Evolutionary conservation across 371 early-diverging fungal genomes (phyloP).

Genomic region (Zancudomyces culisetae): DNA sequence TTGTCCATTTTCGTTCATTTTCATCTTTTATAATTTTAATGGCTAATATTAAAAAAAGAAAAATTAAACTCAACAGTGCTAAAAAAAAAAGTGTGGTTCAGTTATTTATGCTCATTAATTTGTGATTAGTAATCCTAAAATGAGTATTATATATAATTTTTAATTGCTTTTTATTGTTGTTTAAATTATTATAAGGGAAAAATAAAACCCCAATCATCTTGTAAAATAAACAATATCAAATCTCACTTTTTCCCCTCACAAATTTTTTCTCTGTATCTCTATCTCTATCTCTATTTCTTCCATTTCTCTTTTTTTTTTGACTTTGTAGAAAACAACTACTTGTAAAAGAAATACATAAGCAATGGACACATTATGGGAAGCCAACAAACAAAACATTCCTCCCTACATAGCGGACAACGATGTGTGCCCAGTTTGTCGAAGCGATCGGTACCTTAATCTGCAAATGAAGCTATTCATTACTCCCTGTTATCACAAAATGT

Average conservation of each 20-base stretch:
- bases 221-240: not conserved
- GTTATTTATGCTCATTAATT: too few species aligned
- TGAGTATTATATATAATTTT: too few species aligned
- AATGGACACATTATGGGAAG: constrained; percentile 18
- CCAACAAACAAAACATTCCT: constrained; percentile 17
- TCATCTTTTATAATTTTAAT: too few species aligned
- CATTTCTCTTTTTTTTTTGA: not conserved
- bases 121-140: too few species aligned
- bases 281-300: not conserved
- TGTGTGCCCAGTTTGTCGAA: constrained; percentile 88
- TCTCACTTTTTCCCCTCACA: too few species aligned
- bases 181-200: not conserved
- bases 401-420: constrained; percentile 33
- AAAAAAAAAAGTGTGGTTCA: too few species aligned
- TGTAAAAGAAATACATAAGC: not conserved
- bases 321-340: not conserved
- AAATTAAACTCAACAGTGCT: too few species aligned
- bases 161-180: too few species aligned
- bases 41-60: too few species aligned
- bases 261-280: not conserved
- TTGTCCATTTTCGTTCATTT: too few species aligned
- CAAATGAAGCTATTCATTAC: constrained; percentile 81
- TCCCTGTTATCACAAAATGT: constrained; percentile 95
- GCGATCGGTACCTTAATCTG: constrained; percentile 85
- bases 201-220: not conserved